These are phyloP conservation scores for Oenanthe sinensis DNA, from an alignment of 129 eudicot genomes.

Conservation along the genomic window DNA sequence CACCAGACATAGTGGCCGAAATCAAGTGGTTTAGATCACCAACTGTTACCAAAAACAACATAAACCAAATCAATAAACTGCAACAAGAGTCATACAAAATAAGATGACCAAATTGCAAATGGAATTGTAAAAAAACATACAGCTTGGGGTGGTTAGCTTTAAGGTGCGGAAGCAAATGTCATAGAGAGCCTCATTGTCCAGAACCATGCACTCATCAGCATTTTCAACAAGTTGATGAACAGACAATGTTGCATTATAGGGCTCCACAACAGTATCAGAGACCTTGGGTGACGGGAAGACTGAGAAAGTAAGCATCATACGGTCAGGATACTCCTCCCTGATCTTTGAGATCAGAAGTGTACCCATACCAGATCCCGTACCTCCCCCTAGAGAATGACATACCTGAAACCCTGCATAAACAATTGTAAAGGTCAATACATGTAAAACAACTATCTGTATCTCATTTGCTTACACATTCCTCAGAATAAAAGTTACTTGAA, in stretches of 20 bases:
- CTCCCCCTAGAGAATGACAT: slow-evolving; percentile 39
- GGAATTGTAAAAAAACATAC: neutral
- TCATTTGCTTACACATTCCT: neutral
- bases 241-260: slow-evolving; percentile 34
- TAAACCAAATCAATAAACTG: neutral
- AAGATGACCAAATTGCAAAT: neutral
- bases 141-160: slow-evolving; percentile 34
- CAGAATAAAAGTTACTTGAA: no score
- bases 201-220: slow-evolving; percentile 43
- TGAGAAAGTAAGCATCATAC: slow-evolving; percentile 32
- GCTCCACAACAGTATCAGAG: slow-evolving; percentile 36
- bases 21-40: slow-evolving; percentile 54
- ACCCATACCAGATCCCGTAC: slow-evolving; percentile 41
- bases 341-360: slow-evolving; percentile 38
- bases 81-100: neutral
- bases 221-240: slow-evolving; percentile 40
- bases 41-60: slow-evolving; percentile 23
- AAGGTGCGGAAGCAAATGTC: slow-evolving; percentile 33
- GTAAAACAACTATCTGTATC: neutral
- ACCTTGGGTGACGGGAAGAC: slow-evolving; percentile 34
- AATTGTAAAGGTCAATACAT: neutral
- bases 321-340: slow-evolving; percentile 33
- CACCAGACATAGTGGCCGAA: slow-evolving; percentile 57
- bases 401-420: slow-evolving; percentile 32
- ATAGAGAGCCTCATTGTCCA: slow-evolving; percentile 34